Evolutionary conservation across 2,329 filamentous ascomycete species (phyloP), one percentile per base, ranked within the genome.

Genomic region (Teratosphaeria epicoccoides): DNA sequence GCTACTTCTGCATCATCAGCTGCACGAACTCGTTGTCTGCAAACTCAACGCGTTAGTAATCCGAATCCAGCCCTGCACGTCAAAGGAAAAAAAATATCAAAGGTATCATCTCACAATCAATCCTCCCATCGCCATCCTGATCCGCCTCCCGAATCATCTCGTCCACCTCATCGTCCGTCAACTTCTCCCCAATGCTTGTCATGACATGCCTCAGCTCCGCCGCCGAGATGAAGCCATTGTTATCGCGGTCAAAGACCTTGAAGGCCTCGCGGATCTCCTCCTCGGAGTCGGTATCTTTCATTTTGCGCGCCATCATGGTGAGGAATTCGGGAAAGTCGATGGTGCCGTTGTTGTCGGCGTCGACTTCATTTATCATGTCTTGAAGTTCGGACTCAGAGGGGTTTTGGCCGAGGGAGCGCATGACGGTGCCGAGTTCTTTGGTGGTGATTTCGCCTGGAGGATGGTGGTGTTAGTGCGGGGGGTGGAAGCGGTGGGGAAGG

Each of bases 271-370:
- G 74, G 65, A 83, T 81, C 68, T 84, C 81, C 66, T 81, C 74
- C 66, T 83, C 80, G 49, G 77, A 77, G 67, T 83, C 78, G 52
- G 76, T 77, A 61, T 80, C 76, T 68, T 77, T 79, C 70, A 80
- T 79, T 62, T 79, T 79, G 63, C 75, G 76, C 49, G 79, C 78
- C 80, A 83, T 83, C 76, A 83, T 81, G 58, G 76, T 78, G 54
- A 83, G 75, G 70, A 84, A 84, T 64, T 83, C 80, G 53, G 81
- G 76, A 66, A 84, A 82, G 65, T 82, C 79, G 63, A 84, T 82
- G 59, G 79, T 80, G 66, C 80, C 81, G 60, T 80, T 81, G 66
- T 80, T 79, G 70, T 84, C 79, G 58, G 76, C 71, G 59, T 84
- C 81, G 56, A 82, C 79, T 68, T 84, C 81, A 69, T 81, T 81